A percentile compares a stretch with the other conserved stretches of the same genome.
phyloP scores from a whole-genome alignment of 768 basidiomycete species.

The Calocera cornea region DNA sequence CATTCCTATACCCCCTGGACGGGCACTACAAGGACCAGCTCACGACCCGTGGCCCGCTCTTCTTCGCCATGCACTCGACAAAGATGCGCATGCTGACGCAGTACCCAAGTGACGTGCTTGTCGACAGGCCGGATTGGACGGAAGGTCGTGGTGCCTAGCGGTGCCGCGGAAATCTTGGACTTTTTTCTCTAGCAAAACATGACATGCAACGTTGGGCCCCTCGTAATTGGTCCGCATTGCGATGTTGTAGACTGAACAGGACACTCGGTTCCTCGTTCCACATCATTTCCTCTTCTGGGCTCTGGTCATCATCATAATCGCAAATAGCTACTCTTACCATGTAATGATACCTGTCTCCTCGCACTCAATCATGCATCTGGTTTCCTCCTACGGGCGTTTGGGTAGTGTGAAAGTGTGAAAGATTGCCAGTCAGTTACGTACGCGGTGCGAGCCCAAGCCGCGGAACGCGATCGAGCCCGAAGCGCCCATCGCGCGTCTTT shows the following conservation, averaged over 20 bases:
- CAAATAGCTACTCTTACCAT: background rate
- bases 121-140: background rate
- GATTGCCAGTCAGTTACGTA: too few species aligned
- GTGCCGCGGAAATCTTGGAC: background rate
- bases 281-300: background rate
- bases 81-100: constrained; percentile 23
- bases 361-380: too few species aligned
- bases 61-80: constrained; percentile 26
- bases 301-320: background rate
- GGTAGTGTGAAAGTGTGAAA: too few species aligned
- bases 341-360: background rate
- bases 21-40: constrained; percentile 23
- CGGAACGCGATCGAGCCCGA: too few species aligned
- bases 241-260: background rate
- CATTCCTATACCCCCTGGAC: constrained; percentile 27
- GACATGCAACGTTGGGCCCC: background rate
- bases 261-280: background rate
- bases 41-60: constrained; percentile 25
- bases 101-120: constrained; percentile 18
- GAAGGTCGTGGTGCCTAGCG: background rate
- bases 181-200: background rate
- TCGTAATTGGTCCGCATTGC: background rate
- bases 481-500: too few species aligned
- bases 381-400: too few species aligned
- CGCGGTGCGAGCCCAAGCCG: too few species aligned